These are phyloP conservation scores for Vicia sativa DNA, from an alignment of 306 rosid species.

Conservation along the genomic window DNA sequence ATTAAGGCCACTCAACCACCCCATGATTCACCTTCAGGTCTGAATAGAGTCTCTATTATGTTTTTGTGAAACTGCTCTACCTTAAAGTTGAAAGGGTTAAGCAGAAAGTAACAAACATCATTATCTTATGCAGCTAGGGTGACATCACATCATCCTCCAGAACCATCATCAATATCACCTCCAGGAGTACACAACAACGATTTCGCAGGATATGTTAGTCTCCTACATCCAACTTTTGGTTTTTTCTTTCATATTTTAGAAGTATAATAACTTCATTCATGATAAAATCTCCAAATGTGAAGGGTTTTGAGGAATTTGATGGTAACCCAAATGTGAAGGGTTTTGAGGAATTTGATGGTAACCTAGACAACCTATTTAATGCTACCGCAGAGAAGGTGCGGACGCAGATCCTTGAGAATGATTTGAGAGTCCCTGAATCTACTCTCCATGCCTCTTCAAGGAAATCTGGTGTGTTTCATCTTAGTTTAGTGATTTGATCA, in stretches of 20 bases:
- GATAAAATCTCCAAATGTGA: slow-evolving; percentile 40
- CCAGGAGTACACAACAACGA: slow-evolving; percentile 47
- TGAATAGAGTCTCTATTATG: slow-evolving; percentile 30
- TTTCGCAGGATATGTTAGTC: slow-evolving; percentile 55
- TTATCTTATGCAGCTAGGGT: slow-evolving; percentile 49
- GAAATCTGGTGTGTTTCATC: slow-evolving; percentile 58
- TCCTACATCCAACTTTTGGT: slow-evolving; percentile 14
- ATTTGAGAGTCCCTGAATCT: slow-evolving; percentile 39
- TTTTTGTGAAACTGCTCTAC: neutral
- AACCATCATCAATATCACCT: slow-evolving; percentile 54
- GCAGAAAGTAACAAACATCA: slow-evolving; percentile 23
- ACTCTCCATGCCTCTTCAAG: slow-evolving; percentile 50
- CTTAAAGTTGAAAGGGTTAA: slow-evolving; percentile 9
- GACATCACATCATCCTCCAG: slow-evolving; percentile 59
- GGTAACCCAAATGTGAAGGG: too few species aligned
- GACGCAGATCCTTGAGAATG: slow-evolving; percentile 36
- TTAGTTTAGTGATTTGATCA: slow-evolving; percentile 19
- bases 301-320: slow-evolving; percentile 62
- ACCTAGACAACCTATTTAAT: slow-evolving; percentile 39
- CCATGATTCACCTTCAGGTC: slow-evolving; percentile 70
- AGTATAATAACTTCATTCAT: slow-evolving; percentile 29
- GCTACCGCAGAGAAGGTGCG: neutral
- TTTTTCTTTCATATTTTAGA: slow-evolving; percentile 26
- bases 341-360: slow-evolving; percentile 58
- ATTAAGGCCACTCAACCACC: slow-evolving; percentile 56